phyloP scores from a whole-genome alignment of 129 eudicot genomes.

The Artemisia argyi region DNA sequence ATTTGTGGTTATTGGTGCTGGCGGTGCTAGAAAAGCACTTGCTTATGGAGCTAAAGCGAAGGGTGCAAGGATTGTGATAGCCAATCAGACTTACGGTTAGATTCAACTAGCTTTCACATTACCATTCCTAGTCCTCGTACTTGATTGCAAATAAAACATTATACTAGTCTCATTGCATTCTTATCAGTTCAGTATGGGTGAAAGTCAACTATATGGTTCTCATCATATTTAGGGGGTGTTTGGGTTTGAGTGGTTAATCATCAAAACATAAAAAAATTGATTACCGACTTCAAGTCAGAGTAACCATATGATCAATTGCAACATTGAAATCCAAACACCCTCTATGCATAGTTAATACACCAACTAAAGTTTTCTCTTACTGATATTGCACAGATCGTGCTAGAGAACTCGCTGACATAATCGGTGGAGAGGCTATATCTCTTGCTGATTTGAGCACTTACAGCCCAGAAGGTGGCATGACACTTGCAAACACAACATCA shows the following conservation, averaged over 20 bases:
- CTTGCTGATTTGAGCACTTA: no score
- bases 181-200: neutral
- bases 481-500: no score
- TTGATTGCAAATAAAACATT: no score
- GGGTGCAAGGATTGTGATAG: slow-evolving; percentile 64
- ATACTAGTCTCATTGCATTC: no score
- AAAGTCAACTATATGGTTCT: neutral
- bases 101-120: neutral
- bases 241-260: no score
- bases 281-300: no score
- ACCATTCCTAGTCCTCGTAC: neutral
- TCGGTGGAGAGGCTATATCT: no score
- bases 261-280: no score
- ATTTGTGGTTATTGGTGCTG: slow-evolving; percentile 93
- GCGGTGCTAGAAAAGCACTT: slow-evolving; percentile 93
- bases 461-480: no score
- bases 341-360: neutral
- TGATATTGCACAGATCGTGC: slow-evolving; percentile 55
- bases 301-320: neutral
- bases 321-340: neutral
- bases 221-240: no score
- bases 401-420: slow-evolving; percentile 69
- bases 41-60: slow-evolving; percentile 94
- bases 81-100: slow-evolving; percentile 81
- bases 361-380: no score